Base-by-base conservation (phyloP, 2,329 filamentous ascomycete genomes). In the Fusarium vanettenii region DNA sequence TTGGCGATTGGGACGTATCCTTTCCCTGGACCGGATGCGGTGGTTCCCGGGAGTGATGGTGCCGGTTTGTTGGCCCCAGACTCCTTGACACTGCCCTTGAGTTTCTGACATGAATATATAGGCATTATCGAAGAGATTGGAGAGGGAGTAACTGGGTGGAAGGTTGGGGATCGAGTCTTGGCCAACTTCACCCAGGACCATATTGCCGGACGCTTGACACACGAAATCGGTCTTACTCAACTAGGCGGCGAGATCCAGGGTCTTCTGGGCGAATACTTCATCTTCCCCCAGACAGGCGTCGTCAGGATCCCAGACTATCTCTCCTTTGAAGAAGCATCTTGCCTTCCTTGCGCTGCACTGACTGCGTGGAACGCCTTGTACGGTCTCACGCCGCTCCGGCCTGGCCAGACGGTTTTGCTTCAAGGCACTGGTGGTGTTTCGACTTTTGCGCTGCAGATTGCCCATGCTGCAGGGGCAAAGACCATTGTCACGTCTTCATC, bases 381-480 rank as follows among this genome's bases (percentile, higher is more conserved):
- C 31, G 64, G 66, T 4, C 37, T 64, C 3, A 37, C 39, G 6
- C 69, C 69, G 6, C 29, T 74, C 29, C 52, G 60, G 7, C 69
- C 80, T 60, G 84, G 83, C 2, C 82, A 86, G 70, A 80, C 81
- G 1, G 83, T 88, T 2, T 73, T 88, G 18, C 78, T 87, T 10
- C 86, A 88, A n/a, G 70, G 67, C 16, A 70, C 70, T 3, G 70
- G 70, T 6, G 70, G 70, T 1, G 70, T 72, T 39, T 69, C 66
- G 3, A 66, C 60, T 13, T 70, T 71, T 57, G 70, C 50, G 14
- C 57, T 72, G 18, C 59, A 73, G 48, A 65, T 73, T 48, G 67
- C 70, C 4, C 64, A 67, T 18, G 67, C 67, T 11, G 67, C 63
- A 9, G 71, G 69, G 1, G 66, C 67, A 13, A 60, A 20, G 11